Conservation (phyloP, 805 yeast species). For the Wickerhamiella azymoides region DNA sequence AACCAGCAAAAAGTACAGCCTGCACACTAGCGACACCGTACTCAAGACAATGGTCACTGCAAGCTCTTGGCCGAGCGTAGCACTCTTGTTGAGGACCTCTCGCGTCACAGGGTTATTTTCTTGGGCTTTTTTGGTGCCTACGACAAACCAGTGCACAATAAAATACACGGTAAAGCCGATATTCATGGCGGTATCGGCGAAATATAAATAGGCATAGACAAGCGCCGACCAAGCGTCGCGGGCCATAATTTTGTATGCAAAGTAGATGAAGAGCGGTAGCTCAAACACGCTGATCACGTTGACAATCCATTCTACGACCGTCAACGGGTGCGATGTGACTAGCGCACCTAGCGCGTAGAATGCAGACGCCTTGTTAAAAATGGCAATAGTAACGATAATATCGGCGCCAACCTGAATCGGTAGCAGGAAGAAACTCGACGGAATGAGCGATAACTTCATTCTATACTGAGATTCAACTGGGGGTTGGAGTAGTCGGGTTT, state of each 20-base stretch:
- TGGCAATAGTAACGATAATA: constrained; percentile 54
- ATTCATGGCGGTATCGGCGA: constrained; percentile 54
- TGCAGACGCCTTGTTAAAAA: constrained; percentile 82
- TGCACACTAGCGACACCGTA: constrained; percentile 30
- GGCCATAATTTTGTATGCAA: constrained; percentile 36
- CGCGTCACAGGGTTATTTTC: constrained; percentile 14
- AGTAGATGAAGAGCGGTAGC: constrained; percentile 52
- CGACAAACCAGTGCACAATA: constrained; percentile 56
- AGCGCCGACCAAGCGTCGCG: constrained; percentile 51
- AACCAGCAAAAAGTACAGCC: constrained; percentile 43
- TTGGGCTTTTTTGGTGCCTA: constrained; percentile 18
- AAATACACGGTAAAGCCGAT: constrained; percentile 61
- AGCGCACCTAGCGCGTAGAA: constrained; percentile 73
- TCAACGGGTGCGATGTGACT: constrained; percentile 75
- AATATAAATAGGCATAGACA: constrained; percentile 46
- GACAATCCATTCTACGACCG: constrained; percentile 67
- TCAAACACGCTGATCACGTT: constrained; percentile 51
- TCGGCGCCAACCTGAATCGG: constrained; percentile 87
- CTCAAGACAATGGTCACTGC: constrained; percentile 38
- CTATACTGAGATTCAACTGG: too few species aligned
- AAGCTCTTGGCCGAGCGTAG: constrained; percentile 23
- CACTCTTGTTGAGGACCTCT: constrained; percentile 14
- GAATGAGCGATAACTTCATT: constrained; percentile 15
- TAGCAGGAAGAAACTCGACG: constrained; percentile 46
- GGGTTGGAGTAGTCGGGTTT: background rate